Evolutionary conservation across 257 asterid species (phyloP), one percentile per base, ranked within the genome.

Genomic region (Phtheirospermum japonicum): DNA sequence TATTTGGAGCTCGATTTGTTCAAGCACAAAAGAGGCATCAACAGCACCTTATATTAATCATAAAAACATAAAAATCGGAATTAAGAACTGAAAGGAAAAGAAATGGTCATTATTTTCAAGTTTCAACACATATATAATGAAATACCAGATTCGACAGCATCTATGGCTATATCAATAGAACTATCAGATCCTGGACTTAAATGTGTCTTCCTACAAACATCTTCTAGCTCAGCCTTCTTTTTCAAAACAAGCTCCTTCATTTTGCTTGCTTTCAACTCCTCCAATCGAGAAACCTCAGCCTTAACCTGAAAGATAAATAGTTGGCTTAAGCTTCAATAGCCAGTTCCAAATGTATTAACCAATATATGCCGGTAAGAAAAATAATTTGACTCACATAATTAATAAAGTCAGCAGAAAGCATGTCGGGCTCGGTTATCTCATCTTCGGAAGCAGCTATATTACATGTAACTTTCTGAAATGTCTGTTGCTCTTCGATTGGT

Each of bases 231-330:
- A 7, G 71, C 82, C 75, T 86, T 85, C 92, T 93, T 93, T 68
- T 89, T 93, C 55, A 93, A 67, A 70, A 89, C 95, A 65, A 93
- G 97, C 80, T 93, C 97, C 78, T 85, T 89, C 97, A 93, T 87
- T 78, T 87, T 93, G 80, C 95, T 89, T 62, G 75, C 70, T 82
- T 93, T 93, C 67, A 93, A 67, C 77, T 93, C 94, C 75, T 87
- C 95, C 81, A 93, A 69, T 65, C 97, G 78, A 12, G 87, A 83
- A 68, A 93, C 94, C 80, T 93, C 99, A 69, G 82, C 81, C 69
- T 85, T 82, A 68, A 93, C 94, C 99, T 93, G 83, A 19, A 42
- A 26, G 62, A 59, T 31, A 75, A 40, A 71, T 36, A 52, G 58
- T 62, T 30, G 8, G 20, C 30, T 18, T 36, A 48, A n/a, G 34